Evolutionary conservation across 495 filamentous ascomycete species (phyloP).

Genomic region (Penicillium bovifimosum): DNA sequence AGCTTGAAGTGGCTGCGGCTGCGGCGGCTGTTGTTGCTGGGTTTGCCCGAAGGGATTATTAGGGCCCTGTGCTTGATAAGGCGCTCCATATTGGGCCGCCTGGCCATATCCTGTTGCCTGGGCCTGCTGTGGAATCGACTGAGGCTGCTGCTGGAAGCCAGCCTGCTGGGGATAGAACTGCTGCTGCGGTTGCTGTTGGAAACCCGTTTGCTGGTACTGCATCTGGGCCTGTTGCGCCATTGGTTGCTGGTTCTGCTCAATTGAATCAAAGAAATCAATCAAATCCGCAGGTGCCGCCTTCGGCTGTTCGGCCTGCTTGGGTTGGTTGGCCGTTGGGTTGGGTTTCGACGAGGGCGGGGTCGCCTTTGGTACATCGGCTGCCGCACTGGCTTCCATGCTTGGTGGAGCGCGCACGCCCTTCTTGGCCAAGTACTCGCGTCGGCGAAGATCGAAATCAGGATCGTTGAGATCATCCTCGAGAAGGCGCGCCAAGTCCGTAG

Average conservation of each 20-base stretch:
- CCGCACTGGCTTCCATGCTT: slow-evolving; percentile 48
- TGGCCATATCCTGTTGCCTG: slow-evolving; percentile 11
- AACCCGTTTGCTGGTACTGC: slow-evolving; percentile 48
- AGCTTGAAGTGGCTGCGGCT: slow-evolving; percentile 47
- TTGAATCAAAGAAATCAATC: slow-evolving; percentile 98
- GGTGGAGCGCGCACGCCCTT: slow-evolving; percentile 52
- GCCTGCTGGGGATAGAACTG: slow-evolving; percentile 31
- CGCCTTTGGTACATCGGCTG: slow-evolving; percentile 12
- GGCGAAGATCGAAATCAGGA: slow-evolving; percentile 90
- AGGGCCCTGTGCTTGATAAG: slow-evolving; percentile 41
- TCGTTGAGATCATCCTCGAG: slow-evolving; percentile 95
- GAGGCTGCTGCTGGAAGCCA: slow-evolving; percentile 35
- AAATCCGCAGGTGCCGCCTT: slow-evolving; percentile 69
- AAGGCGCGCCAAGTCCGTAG: slow-evolving; percentile 79
- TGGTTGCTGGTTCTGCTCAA: slow-evolving; percentile 83
- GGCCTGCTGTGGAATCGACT: slow-evolving; percentile 31
- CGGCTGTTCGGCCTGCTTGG: slow-evolving; percentile 22
- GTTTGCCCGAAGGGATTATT: slow-evolving; percentile 51
- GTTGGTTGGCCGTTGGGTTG: slow-evolving; percentile 21
- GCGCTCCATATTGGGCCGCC: slow-evolving; percentile 30
- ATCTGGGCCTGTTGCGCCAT: slow-evolving; percentile 42
- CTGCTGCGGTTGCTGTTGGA: slow-evolving; percentile 41
- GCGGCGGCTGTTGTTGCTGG: slow-evolving; percentile 4
- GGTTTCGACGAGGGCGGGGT: slow-evolving; percentile 8
- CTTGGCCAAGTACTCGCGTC: slow-evolving; percentile 82